Evolutionary conservation across 2,329 filamentous ascomycete genomes (phyloP).

Genomic region (Sclerotinia sclerotiorum): DNA sequence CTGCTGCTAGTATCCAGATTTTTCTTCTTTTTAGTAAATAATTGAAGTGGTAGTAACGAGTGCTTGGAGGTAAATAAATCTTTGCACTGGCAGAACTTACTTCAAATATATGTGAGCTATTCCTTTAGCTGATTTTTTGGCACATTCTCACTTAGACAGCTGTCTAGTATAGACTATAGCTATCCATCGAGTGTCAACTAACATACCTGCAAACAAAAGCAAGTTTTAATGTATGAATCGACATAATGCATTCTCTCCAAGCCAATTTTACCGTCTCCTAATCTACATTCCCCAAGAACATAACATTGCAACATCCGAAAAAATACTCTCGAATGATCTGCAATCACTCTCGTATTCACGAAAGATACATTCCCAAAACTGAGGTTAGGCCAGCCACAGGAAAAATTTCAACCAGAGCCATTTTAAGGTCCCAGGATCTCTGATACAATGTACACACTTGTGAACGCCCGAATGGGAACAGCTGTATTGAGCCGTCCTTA

Average conservation of each 20-base stretch:
- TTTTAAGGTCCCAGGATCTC: background rate
- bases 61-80: too few relatives aligned
- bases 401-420: background rate
- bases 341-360: background rate
- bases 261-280: background rate
- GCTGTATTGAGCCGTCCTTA: background rate
- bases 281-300: background rate
- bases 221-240: background rate
- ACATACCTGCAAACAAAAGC: too few relatives aligned
- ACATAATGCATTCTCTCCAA: background rate
- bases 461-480: background rate
- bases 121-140: too few relatives aligned
- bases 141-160: background rate
- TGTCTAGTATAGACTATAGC: background rate
- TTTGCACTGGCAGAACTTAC: background rate
- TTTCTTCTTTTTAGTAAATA: background rate
- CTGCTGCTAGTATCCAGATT: background rate
- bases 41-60: background rate
- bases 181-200: background rate
- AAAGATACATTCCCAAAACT: background rate
- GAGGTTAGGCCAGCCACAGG: background rate
- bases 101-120: background rate
- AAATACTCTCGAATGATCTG: background rate
- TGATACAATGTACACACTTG: background rate
- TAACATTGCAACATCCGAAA: too few relatives aligned